A percentile compares a stretch with the other conserved stretches of the same genome.
Evolutionary conservation across 805 yeast species (phyloP).

Genomic region (Candida nanaspora): DNA sequence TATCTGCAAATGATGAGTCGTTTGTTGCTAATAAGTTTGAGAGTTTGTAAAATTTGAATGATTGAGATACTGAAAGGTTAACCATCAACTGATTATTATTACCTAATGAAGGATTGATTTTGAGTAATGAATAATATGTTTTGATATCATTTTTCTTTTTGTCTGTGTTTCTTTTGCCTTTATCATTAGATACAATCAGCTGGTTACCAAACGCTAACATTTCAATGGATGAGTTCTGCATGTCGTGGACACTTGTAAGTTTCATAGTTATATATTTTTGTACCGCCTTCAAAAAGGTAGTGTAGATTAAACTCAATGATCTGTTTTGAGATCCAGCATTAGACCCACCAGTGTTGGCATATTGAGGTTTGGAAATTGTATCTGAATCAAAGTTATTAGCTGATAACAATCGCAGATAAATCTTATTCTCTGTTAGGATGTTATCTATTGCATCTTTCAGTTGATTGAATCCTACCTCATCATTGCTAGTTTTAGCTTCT

Average conservation of each 20-base stretch:
- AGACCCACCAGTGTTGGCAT: not conserved
- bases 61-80: slow-evolving; percentile 21
- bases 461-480: slow-evolving; percentile 20
- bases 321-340: slow-evolving; percentile 9
- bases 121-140: slow-evolving; percentile 27
- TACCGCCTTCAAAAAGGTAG: slow-evolving; percentile 43
- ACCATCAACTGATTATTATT: slow-evolving; percentile 37
- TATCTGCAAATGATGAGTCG: slow-evolving; percentile 14
- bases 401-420: slow-evolving; percentile 18
- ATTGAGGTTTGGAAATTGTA: slow-evolving; percentile 13
- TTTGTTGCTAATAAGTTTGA: slow-evolving; percentile 7
- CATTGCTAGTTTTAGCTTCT: slow-evolving; percentile 7
- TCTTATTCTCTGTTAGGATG: slow-evolving; percentile 18
- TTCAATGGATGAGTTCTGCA: slow-evolving; percentile 23
- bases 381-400: slow-evolving; percentile 21
- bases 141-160: slow-evolving; percentile 1
- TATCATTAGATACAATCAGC: slow-evolving; percentile 23
- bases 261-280: slow-evolving; percentile 30
- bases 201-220: slow-evolving; percentile 47
- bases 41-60: slow-evolving; percentile 13
- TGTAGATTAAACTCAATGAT: slow-evolving; percentile 28
- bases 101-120: slow-evolving; percentile 41
- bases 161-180: slow-evolving; percentile 7
- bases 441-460: slow-evolving; percentile 25
- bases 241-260: slow-evolving; percentile 13